These are phyloP conservation scores for Amanita exitialis DNA, from an alignment of 768 basidiomycete species.

Conservation along the genomic window DNA sequence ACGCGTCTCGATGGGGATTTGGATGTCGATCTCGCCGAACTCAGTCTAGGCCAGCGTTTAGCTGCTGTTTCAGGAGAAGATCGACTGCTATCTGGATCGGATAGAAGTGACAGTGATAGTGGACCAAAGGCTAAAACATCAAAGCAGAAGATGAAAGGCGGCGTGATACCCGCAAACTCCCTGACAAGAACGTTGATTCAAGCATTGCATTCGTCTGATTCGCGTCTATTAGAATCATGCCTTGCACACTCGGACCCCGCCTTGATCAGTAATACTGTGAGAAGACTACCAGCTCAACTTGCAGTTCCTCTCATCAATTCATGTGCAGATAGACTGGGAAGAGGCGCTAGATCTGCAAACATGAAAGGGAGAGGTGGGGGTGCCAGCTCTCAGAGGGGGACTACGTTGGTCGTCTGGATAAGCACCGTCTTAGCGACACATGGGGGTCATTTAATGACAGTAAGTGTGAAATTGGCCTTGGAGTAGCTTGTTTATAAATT, in stretches of 20 bases:
- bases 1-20: constrained; percentile 52
- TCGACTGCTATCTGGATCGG: constrained; percentile 16
- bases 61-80: constrained; percentile 56
- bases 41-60: constrained; percentile 85
- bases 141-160: constrained; percentile 21
- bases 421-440: constrained; percentile 78
- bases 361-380: constrained; percentile 74
- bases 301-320: constrained; percentile 80
- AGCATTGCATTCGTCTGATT: constrained; percentile 91
- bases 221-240: constrained; percentile 79
- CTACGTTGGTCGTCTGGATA: constrained; percentile 63
- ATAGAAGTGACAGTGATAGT: constrained; percentile 30
- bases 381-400: constrained; percentile 70
- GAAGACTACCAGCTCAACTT: constrained; percentile 76
- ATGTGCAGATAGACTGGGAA: constrained; percentile 82
- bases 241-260: constrained; percentile 71
- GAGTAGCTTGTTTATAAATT: constrained; percentile 3
- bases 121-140: constrained; percentile 23
- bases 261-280: constrained; percentile 81
- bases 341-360: constrained; percentile 58
- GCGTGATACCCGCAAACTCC: constrained; percentile 63
- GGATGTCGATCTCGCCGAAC: constrained; percentile 80
- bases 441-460: constrained; percentile 90
- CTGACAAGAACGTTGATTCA: constrained; percentile 92
- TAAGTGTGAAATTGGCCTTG: constrained; percentile 27